Evolutionary conservation across 306 rosid genomes (phyloP).

Genomic region (Quercus gilva): DNA sequence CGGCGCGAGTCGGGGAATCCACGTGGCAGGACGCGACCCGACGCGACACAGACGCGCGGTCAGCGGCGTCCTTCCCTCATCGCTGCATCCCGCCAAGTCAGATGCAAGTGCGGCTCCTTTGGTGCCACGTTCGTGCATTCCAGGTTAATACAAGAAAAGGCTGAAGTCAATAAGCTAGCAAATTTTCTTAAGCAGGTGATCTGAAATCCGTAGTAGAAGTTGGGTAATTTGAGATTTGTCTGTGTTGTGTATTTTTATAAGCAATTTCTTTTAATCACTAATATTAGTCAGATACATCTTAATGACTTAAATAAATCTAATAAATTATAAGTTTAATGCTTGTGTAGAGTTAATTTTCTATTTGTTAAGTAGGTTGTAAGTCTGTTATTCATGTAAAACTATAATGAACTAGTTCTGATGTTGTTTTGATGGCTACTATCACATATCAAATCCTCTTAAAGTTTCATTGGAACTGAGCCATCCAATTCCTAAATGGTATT

Average conservation of each 20-base stretch:
- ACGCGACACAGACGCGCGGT: no score
- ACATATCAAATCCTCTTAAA: background rate
- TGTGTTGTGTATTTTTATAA: background rate
- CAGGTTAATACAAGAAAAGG: conserved; percentile 78
- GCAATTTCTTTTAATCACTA: background rate
- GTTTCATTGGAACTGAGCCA: background rate
- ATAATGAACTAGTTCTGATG: background rate
- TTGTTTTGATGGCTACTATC: background rate
- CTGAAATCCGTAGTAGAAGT: conserved; percentile 3
- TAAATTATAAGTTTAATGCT: background rate
- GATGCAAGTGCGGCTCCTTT: no score
- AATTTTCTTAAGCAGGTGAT: conserved; percentile 95
- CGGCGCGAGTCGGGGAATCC: no score
- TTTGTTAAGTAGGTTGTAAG: background rate
- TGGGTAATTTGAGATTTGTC: no score
- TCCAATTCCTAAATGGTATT: background rate
- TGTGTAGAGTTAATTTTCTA: background rate
- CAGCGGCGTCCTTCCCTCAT: no score
- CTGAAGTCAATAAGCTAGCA: conserved; percentile 94
- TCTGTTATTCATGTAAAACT: background rate
- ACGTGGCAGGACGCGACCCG: no score
- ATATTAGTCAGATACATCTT: background rate
- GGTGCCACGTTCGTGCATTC: no score
- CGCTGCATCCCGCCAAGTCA: no score
- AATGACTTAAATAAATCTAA: background rate